These are phyloP conservation scores for Cyberlindnera americana DNA, from an alignment of 805 yeast genomes.

Conservation along the genomic window DNA sequence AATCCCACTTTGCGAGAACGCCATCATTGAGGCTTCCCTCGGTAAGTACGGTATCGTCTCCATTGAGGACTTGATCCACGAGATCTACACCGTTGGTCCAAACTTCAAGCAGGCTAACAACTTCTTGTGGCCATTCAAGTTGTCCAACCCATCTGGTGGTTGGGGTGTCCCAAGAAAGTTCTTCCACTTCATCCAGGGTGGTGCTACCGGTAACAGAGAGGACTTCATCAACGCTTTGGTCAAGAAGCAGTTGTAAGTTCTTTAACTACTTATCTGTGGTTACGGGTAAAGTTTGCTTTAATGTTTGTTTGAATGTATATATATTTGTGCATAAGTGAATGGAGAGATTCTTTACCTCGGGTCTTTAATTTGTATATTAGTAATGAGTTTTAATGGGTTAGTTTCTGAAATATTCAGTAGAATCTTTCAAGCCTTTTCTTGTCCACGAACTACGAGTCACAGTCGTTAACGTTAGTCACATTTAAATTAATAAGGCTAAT, in stretches of 20 bases:
- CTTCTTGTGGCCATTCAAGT: slow-evolving; percentile 98
- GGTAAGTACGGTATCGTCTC: slow-evolving; percentile 93
- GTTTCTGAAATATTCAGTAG: neutral
- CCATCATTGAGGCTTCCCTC: slow-evolving; percentile 80
- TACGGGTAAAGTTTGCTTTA: slow-evolving; percentile 5
- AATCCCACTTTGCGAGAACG: slow-evolving; percentile 83
- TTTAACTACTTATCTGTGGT: slow-evolving; percentile 5
- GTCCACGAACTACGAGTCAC: too few species aligned
- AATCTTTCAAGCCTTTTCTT: neutral
- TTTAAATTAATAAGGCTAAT: slow-evolving; percentile 12
- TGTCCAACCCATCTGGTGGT: slow-evolving; percentile 96
- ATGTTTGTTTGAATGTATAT: slow-evolving; percentile 5
- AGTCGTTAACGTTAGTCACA: too few species aligned
- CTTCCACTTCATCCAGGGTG: slow-evolving; percentile 97
- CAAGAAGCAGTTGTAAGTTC: slow-evolving; percentile 40
- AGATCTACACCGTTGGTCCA: slow-evolving; percentile 94
- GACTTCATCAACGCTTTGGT: slow-evolving; percentile 91
- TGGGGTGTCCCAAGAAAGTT: slow-evolving; percentile 96
- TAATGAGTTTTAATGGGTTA: slow-evolving; percentile 4
- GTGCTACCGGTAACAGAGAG: slow-evolving; percentile 98
- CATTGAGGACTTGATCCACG: slow-evolving; percentile 93
- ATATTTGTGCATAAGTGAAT: slow-evolving; percentile 11
- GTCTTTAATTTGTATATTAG: slow-evolving; percentile 6
- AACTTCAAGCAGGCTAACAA: slow-evolving; percentile 98
- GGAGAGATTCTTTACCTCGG: slow-evolving; percentile 12